Base-by-base conservation (phyloP, 176 grass and related monocot species). In the Oryza glaberrima region DNA sequence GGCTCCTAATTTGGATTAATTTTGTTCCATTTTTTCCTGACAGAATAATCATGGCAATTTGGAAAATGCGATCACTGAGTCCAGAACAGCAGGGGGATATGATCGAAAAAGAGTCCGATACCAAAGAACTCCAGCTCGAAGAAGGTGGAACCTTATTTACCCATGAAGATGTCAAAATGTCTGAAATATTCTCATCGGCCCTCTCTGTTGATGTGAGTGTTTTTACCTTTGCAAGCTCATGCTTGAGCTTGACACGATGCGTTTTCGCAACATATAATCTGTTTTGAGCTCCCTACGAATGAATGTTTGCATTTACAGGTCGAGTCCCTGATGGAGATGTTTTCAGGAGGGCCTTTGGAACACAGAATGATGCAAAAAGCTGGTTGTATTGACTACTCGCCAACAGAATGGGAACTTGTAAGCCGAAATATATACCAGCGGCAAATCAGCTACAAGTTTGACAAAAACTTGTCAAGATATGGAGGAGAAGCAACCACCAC, bases 1-100 rank as follows among this genome's bases (percentile, higher is more conserved):
- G 58, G 26, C 13, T 35, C 40, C 44, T 34, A 13, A 34, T 48
- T 46, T 20, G 5, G 12, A 41, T 69, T 78, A 19, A 41, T 84
- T 44, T 74, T 69, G 73, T 51, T 46, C 28, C 34, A 81, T n/a
- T 26, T 70, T 35, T 11, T 44, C 3, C 3, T 83, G 60, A 54
- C 82, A 98, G 93, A 90, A 98, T 94, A 78, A 98, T 98, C 20
- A 87, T 92, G 81, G 91, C 87, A 43, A 85, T 99, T 51, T 99
- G 93, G 96, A 99, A 87, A 78, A 85, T 92, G 23, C 85, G 90
- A 70, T 83, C 96, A 28, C 72, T 85, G 81, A 67, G 74, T 72
- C 90, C 88, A 46, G 96, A 99, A 84, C 96, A 94, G 69, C 88
- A 96, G 51, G 80, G 85, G 40, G 87, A 89, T 63, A 67, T 84